phyloP scores from a whole-genome alignment of 768 basidiomycete genomes.

The Pulveroboletus sp. region DNA sequence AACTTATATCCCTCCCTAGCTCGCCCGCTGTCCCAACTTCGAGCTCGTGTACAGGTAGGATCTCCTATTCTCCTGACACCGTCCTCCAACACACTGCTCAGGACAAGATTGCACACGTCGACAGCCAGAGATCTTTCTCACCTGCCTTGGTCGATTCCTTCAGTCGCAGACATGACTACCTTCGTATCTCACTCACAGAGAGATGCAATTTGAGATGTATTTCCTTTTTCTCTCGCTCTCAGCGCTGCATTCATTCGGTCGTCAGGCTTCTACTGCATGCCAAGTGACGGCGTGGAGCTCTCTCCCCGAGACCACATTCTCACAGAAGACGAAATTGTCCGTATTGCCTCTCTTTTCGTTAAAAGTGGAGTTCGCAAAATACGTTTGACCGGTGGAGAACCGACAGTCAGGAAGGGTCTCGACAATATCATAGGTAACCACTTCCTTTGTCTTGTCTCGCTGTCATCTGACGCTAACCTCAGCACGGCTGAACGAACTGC shows the following conservation, averaged over 20 bases:
- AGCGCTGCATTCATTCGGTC: neutral
- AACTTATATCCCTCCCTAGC: neutral
- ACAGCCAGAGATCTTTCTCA: constrained; percentile 44
- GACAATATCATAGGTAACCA: constrained; percentile 60
- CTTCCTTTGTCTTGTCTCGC: neutral
- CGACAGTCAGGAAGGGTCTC: constrained; percentile 75
- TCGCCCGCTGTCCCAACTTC: constrained; percentile 13
- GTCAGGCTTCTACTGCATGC: constrained; percentile 90
- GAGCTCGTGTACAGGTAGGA: constrained; percentile 20
- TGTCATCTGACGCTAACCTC: constrained; percentile 6
- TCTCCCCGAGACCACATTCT: constrained; percentile 66
- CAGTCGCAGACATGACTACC: constrained; percentile 69
- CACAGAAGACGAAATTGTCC: constrained; percentile 69
- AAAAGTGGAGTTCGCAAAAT: constrained; percentile 82
- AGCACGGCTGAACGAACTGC: constrained; percentile 64
- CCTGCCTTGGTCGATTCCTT: constrained; percentile 62
- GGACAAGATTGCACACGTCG: constrained; percentile 55
- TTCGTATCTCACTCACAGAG: constrained; percentile 86
- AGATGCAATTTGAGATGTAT: constrained; percentile 82
- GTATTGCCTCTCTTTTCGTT: constrained; percentile 74
- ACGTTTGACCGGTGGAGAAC: constrained; percentile 83
- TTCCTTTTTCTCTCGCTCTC: constrained; percentile 10
- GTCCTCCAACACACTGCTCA: constrained; percentile 18
- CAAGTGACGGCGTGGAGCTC: constrained; percentile 69
- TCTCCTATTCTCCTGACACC: neutral